phyloP scores from a whole-genome alignment of 371 early-diverging fungal species.

The Rhizopus arrhizus region DNA sequence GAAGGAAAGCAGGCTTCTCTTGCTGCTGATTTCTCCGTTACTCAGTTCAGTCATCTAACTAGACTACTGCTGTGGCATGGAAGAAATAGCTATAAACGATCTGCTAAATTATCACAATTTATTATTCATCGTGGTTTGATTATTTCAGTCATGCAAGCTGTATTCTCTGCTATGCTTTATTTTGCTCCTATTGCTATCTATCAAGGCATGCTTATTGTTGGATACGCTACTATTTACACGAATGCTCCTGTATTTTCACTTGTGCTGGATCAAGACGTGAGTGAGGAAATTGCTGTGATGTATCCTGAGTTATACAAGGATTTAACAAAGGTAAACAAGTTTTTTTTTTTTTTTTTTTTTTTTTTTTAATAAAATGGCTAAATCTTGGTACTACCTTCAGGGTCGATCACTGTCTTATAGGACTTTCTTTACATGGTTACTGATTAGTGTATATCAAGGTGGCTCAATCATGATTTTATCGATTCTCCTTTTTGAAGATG shows the following conservation, averaged over 20 bases:
- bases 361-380: no score
- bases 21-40: constrained; percentile 96
- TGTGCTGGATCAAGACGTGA: constrained; percentile 91
- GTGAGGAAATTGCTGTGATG: constrained; percentile 88
- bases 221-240: constrained; percentile 95
- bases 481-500: constrained; percentile 91
- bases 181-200: constrained; percentile 98
- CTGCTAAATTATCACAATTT: constrained; percentile 95
- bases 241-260: constrained; percentile 97
- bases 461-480: constrained; percentile 96
- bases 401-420: constrained; percentile 88
- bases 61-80: constrained; percentile 97
- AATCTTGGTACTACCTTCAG: constrained; percentile 25
- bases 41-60: constrained; percentile 88
- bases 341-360: neutral
- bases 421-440: constrained; percentile 94
- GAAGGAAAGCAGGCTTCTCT: constrained; percentile 98
- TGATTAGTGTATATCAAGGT: constrained; percentile 97
- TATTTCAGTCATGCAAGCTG: constrained; percentile 98
- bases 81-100: constrained; percentile 94
- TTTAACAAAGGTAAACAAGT: constrained; percentile 70
- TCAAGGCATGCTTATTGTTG: constrained; percentile 76
- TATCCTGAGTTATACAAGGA: constrained; percentile 99
- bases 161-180: constrained; percentile 97
- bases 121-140: constrained; percentile 99